Evolutionary conservation across 768 basidiomycete genomes (phyloP).

Genomic region (Boletus speciosus): DNA sequence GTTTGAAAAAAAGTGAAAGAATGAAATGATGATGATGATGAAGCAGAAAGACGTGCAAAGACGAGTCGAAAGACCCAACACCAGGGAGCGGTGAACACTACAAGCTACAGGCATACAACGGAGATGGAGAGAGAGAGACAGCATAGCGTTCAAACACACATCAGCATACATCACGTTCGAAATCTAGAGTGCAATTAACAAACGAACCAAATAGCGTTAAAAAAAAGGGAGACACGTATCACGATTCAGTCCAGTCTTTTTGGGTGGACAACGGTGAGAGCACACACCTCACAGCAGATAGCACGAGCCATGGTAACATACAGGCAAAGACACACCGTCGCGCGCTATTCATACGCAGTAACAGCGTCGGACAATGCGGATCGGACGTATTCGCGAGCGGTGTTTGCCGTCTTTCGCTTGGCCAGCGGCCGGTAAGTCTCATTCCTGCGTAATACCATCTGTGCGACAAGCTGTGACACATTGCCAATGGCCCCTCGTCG

Average conservation of each 20-base stretch:
- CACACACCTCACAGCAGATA: slow-evolving; percentile 27
- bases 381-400: slow-evolving; percentile 19
- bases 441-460: slow-evolving; percentile 45
- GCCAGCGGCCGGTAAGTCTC: slow-evolving; percentile 38
- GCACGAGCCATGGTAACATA: slow-evolving; percentile 5
- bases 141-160: slow-evolving; percentile 21
- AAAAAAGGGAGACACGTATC: neutral
- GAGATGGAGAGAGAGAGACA: slow-evolving; percentile 11
- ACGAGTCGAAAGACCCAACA: slow-evolving; percentile 1
- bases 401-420: slow-evolving; percentile 29
- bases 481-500: slow-evolving; percentile 25
- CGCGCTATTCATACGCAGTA: slow-evolving; percentile 11
- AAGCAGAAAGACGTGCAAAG: slow-evolving; percentile 10
- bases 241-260: slow-evolving; percentile 24
- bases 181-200: slow-evolving; percentile 16
- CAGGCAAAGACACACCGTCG: neutral
- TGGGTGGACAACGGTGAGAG: neutral
- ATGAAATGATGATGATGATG: neutral
- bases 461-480: slow-evolving; percentile 43
- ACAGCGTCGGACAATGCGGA: slow-evolving; percentile 31
- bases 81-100: slow-evolving; percentile 11
- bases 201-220: slow-evolving; percentile 9
- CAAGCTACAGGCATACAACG: slow-evolving; percentile 30
- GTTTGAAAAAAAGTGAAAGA: neutral
- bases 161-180: slow-evolving; percentile 26